Evolutionary conservation across 495 filamentous ascomycete genomes (phyloP).

Genomic region (Podospora pseudopauciseta): DNA sequence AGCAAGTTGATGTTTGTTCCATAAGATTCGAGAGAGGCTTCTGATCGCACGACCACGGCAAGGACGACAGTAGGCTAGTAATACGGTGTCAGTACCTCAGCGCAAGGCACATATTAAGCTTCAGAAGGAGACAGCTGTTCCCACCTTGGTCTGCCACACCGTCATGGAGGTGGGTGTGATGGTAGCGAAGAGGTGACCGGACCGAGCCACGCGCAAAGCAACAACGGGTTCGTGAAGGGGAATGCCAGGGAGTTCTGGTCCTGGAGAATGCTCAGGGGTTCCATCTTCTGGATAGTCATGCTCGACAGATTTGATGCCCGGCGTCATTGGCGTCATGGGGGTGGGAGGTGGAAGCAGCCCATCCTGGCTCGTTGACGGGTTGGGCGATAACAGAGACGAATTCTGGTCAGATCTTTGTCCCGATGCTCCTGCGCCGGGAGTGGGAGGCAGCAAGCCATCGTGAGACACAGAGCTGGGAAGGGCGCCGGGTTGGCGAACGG

Average conservation of each 20-base stretch:
- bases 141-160: constrained; percentile 93
- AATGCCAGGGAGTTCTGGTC: constrained; percentile 11
- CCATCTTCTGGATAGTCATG: constrained; percentile 41
- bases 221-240: constrained; percentile 58
- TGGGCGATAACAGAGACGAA: constrained; percentile 26
- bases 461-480: constrained; percentile 36
- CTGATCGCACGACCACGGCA: constrained; percentile 77
- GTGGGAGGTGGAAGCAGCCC: constrained; percentile 36
- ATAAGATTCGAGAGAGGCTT: constrained; percentile 73
- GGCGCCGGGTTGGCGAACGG: constrained; percentile 48
- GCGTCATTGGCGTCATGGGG: constrained; percentile 49
- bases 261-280: constrained; percentile 13
- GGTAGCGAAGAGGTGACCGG: constrained; percentile 82
- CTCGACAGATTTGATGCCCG: constrained; percentile 52
- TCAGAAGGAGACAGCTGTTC: constrained; percentile 21
- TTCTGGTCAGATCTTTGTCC: constrained; percentile 24
- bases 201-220: constrained; percentile 73
- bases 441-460: constrained; percentile 38
- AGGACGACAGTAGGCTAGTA: constrained; percentile 82
- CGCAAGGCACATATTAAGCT: background rate
- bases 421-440: constrained; percentile 23
- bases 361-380: constrained; percentile 25
- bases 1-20: constrained; percentile 79
- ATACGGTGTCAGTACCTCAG: constrained; percentile 14
- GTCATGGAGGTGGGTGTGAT: constrained; percentile 79